Evolutionary conservation across 1,284 basidiomycete species (phyloP), one percentile per base, ranked within the genome.

Genomic region (Apiotrichum sp.): DNA sequence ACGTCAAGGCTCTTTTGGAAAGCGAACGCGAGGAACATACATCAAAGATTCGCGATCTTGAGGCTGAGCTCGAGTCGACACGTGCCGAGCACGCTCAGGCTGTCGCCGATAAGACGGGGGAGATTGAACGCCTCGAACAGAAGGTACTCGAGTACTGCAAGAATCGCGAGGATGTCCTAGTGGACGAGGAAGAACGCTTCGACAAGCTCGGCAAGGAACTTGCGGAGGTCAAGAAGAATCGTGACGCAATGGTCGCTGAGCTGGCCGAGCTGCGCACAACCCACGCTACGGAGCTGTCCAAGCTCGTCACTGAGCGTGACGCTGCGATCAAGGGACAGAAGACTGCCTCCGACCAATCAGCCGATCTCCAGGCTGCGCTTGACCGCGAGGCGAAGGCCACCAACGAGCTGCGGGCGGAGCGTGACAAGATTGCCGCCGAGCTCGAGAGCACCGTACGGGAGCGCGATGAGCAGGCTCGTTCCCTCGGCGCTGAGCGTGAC

Each of bases 51-150:
- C 52, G 54, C 16, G 66, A 70, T 34, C 54, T 56, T 8, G 62
- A 63, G n/a, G 53, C 54, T 10, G 62, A 69, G 53, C 61, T 71
- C 3, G 68, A 70, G 50, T 47, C 56, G 2, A 68, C 67, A 3
- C 63, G 68, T 2, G 36, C 61, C 4, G 66, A 69, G 32, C 57
- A 73, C 5, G 64, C 65, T 2, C 43, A 58, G 7, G 63, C 57
- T 4, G 54, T 70, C 16, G 55, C 62, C 0, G 67, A 67, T 14
- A 67, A 68, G 55, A 41, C 62, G 2, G 49, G 51, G 9, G 64
- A 63, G 45, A 66, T 74, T 32, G 69, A 71, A 29, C 51, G 65
- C 14, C 64, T 74, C 11, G 71, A 74, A 49, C 50, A 47, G 0
- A 58, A 62, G 6, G 57, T 74, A 5, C 61, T 69, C 5, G 71